Base-by-base conservation (phyloP, 768 basidiomycete species). In the Cystobasidium onofrii region DNA sequence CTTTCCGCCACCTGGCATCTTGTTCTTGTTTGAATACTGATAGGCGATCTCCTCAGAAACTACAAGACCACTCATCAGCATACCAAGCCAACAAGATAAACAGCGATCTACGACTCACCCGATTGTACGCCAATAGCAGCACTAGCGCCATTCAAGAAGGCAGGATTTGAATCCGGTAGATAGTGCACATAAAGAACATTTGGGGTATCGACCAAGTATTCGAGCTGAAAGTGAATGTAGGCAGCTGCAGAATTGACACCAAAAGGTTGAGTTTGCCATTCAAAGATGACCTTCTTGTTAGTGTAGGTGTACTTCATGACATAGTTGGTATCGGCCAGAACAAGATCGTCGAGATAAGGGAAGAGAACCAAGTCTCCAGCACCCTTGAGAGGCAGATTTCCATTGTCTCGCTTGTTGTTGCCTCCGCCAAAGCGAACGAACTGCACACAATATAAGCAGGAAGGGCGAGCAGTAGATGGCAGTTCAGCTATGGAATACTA, bases 351-450 rank as follows among this genome's bases (percentile, higher is more conserved):
- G 29, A 60, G 25, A 60, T 60, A 60, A 13, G 57, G 23, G 57
- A 60, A 60, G 33, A 60, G 3, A 20, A 23, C 57, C 3, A 60
- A 12, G 20, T 60, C 33, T 27, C 57, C 57, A 17, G 23, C 57
- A 34, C 27, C 20, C 25, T 60, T 60, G 29, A 60, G 25, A 23
- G 57, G 57, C 12, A 60, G 25, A 6, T 60, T 4, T 6, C 29
- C 57, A 60, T 60, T 60, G 27, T 27, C 20, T 2, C 23, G 17
- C 25, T 34, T 27, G 20, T 60, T 60, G 57, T 34, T 60, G 20
- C 57, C 57, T 29, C 25, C 57, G 23, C 57, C 57, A 20, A 60
- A 60, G 25, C 57, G 57, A 60, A 60, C 13, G 57, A 60, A 60
- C 57, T 60, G 57, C 10, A 20, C 20, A 9, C 3, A 3, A n/a